Evolutionary conservation across 23 red algal genomes (phyloP).

Genomic region (Gracilariopsis chorda): DNA sequence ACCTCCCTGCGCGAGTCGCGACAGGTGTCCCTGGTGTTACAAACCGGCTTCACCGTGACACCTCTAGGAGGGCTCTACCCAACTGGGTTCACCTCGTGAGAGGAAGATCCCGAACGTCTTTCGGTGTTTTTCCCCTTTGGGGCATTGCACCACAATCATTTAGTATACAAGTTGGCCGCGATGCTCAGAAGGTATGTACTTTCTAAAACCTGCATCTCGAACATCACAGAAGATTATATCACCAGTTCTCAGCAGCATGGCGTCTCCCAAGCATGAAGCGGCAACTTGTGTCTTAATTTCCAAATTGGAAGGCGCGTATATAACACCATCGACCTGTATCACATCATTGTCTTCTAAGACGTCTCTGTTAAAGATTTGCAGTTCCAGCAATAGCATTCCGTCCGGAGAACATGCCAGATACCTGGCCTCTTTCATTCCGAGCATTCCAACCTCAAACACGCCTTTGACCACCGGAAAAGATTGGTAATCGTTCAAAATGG

Average conservation of each 20-base stretch:
- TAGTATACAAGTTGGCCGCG: conserved; percentile 17
- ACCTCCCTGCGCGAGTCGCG: too few relatives aligned
- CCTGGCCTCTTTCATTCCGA: not conserved
- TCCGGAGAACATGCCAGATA: conserved; percentile 10
- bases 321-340: not conserved
- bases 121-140: too few relatives aligned
- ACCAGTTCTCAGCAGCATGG: not conserved
- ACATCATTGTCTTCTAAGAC: too few relatives aligned
- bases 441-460: not conserved
- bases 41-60: too few relatives aligned
- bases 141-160: too few relatives aligned
- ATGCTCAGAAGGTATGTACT: conserved; percentile 17
- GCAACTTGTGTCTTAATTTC: conserved; percentile 25
- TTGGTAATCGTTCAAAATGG: not conserved
- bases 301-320: not conserved
- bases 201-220: not conserved
- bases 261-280: not conserved
- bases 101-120: too few relatives aligned
- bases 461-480: not conserved
- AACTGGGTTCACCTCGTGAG: too few relatives aligned
- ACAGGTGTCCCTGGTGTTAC: too few relatives aligned
- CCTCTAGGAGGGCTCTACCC: too few relatives aligned
- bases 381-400: not conserved
- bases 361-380: too few relatives aligned
- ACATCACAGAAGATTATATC: not conserved